Evolutionary conservation across 169 alveolate genomes (phyloP).

Genomic region (Eimeria maxima): DNA sequence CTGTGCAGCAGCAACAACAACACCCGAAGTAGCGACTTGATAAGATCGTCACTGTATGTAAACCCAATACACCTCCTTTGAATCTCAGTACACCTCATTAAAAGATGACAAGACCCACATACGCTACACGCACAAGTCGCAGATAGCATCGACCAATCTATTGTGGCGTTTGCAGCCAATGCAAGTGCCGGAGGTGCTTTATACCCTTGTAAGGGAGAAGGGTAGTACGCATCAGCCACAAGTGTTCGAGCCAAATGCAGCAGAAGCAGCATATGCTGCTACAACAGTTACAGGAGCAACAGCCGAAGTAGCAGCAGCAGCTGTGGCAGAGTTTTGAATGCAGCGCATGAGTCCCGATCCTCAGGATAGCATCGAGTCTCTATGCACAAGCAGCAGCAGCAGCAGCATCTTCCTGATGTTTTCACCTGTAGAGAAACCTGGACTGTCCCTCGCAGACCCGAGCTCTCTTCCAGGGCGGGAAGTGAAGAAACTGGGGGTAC

Average conservation of each 20-base stretch:
- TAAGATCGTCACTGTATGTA: neutral
- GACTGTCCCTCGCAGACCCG: constrained; percentile 47
- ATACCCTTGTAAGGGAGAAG: too few relatives aligned
- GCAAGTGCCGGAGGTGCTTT: too few relatives aligned
- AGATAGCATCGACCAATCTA: too few relatives aligned
- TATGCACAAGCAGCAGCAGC: neutral
- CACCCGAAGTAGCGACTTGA: neutral
- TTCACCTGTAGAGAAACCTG: constrained; percentile 58
- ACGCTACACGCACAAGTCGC: too few relatives aligned
- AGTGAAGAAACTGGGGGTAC: constrained; percentile 5
- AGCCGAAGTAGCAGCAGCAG: neutral
- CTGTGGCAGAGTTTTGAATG: neutral
- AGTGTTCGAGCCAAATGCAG: neutral
- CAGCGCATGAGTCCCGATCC: neutral
- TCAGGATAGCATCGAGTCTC: neutral
- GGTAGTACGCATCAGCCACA: too few relatives aligned
- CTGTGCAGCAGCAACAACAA: constrained; percentile 33
- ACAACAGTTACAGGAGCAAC: neutral
- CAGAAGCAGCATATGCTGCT: neutral
- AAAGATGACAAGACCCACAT: too few relatives aligned
- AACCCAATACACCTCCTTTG: neutral
- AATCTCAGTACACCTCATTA: too few relatives aligned
- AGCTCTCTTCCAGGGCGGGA: constrained; percentile 46
- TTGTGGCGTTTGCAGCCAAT: too few relatives aligned
- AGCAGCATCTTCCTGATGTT: constrained; percentile 2